Conservation (phyloP, 441 rosid genomes). For the Aleurites moluccanus region DNA sequence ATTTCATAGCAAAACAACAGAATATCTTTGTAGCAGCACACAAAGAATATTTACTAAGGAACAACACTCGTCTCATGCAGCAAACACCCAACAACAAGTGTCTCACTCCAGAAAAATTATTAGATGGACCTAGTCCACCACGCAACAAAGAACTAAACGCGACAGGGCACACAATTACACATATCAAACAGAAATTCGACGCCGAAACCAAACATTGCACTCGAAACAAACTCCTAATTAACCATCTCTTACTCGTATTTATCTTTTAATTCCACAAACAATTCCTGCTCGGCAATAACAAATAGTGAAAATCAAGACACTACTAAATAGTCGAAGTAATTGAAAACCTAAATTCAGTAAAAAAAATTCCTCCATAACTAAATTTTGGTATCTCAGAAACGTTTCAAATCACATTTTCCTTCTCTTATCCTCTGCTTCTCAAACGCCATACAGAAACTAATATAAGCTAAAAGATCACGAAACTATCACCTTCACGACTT, state of each 20-base stretch:
- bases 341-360: neutral
- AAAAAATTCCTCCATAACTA: neutral
- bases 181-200: neutral
- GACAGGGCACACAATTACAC: neutral
- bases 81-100: neutral
- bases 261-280: neutral
- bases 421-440: too few relatives aligned
- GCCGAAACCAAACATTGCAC: neutral
- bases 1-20: neutral
- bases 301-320: neutral
- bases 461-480: neutral
- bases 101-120: too few relatives aligned
- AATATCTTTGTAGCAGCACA: neutral
- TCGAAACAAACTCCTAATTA: neutral
- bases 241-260: neutral
- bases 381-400: neutral
- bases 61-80: neutral
- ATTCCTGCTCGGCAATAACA: neutral
- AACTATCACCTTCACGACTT: neutral
- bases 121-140: too few relatives aligned
- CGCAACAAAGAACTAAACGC: neutral
- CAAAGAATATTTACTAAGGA: neutral
- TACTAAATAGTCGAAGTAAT: neutral
- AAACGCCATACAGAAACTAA: neutral
- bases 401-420: neutral